phyloP scores from a whole-genome alignment of 345 rosid genomes.

The Leavenworthia alabamica region DNA sequence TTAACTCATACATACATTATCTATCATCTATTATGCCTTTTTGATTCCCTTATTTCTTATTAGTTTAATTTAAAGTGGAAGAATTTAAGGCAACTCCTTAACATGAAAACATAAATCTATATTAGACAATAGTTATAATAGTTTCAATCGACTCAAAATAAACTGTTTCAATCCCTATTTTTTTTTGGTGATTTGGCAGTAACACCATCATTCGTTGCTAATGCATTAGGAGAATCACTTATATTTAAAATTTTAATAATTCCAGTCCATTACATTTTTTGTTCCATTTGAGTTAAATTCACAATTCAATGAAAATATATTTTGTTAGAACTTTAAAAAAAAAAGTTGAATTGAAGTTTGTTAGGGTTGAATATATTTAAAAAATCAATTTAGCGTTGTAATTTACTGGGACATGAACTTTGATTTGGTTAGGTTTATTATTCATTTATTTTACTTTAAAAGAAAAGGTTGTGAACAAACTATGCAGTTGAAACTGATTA shows the following conservation, averaged over 20 bases:
- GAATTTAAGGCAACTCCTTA: neutral
- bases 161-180: neutral
- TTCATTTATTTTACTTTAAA: neutral
- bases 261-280: neutral
- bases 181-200: neutral
- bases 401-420: too few species aligned
- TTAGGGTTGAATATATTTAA: constrained; percentile 22
- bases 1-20: neutral
- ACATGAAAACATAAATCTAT: neutral
- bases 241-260: neutral
- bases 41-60: neutral
- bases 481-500: constrained; percentile 31
- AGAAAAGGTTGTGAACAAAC: constrained; percentile 20
- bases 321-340: constrained; percentile 24
- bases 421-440: neutral
- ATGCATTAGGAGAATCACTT: neutral
- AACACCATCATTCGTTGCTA: neutral
- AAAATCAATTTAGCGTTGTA: neutral
- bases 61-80: neutral
- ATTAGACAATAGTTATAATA: neutral
- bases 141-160: neutral
- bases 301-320: constrained; percentile 13
- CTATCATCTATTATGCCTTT: neutral
- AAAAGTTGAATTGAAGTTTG: constrained; percentile 31
- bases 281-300: neutral